These are phyloP conservation scores for Solidago caesia DNA, from an alignment of 129 eudicot species.

Conservation along the genomic window DNA sequence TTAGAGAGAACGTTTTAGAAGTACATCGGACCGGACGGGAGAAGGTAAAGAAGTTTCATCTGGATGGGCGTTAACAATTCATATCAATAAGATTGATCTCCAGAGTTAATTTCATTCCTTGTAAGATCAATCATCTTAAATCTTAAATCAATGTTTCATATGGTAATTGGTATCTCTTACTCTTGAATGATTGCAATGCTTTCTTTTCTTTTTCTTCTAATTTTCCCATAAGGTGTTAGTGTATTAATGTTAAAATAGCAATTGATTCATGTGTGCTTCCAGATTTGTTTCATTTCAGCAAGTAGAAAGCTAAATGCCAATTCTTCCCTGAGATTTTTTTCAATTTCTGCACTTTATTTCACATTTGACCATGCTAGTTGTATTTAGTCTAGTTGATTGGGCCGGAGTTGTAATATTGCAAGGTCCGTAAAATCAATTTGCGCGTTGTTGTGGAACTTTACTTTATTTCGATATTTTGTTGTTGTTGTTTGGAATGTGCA, in stretches of 20 bases:
- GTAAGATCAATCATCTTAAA: constrained; percentile 20
- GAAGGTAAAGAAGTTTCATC: not conserved
- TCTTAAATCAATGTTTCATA: not conserved
- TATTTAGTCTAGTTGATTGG: not conserved
- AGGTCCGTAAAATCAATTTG: not conserved
- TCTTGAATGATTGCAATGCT: not conserved
- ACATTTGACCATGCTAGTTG: not conserved
- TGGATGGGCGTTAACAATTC: not conserved
- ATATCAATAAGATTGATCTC: not conserved
- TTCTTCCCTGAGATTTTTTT: not conserved
- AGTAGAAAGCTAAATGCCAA: not conserved
- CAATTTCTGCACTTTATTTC: too few species aligned
- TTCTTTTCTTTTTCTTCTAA: not conserved
- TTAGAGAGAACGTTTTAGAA: not conserved
- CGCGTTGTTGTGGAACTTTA: not conserved
- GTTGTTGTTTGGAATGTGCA: not conserved
- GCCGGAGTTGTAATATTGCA: not conserved
- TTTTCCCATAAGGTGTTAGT: not conserved
- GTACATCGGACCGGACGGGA: not conserved
- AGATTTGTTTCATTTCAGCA: not conserved
- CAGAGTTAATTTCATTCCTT: not conserved
- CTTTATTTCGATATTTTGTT: too few species aligned
- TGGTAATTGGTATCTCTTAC: not conserved
- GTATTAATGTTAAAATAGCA: not conserved
- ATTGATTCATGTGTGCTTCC: not conserved